These are phyloP conservation scores for Stropharia rugosoannulata DNA, from an alignment of 768 basidiomycete species.

Conservation along the genomic window DNA sequence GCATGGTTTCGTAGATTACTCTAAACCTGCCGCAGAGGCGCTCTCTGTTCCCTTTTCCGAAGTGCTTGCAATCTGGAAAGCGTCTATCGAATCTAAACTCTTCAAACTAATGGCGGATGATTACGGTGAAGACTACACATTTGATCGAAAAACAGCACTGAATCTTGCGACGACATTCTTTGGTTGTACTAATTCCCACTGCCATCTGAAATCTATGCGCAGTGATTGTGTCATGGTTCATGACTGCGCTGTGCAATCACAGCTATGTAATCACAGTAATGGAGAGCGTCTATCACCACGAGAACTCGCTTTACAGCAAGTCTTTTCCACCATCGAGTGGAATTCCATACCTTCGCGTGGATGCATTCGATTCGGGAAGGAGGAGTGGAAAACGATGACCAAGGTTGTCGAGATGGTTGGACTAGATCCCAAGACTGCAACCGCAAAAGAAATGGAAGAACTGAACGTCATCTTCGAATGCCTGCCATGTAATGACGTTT, in stretches of 20 bases:
- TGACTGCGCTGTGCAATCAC: not conserved
- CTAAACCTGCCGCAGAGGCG: not conserved
- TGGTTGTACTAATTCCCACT: not conserved
- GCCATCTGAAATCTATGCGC: not conserved
- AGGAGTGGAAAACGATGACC: not conserved
- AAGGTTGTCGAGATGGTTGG: conserved; percentile 5
- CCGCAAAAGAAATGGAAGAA: not conserved
- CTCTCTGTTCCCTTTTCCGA: not conserved
- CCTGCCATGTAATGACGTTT: not conserved
- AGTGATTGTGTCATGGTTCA: not conserved
- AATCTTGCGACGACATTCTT: conserved; percentile 3
- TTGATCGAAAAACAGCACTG: not conserved
- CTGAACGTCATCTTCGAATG: conserved; percentile 2
- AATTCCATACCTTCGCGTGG: not conserved
- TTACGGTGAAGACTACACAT: not conserved
- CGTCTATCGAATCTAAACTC: not conserved
- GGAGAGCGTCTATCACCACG: not conserved
- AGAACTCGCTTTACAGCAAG: no score
- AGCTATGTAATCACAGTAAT: not conserved
- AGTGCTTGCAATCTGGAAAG: not conserved
- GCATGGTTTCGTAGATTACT: not conserved
- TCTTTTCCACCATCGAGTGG: not conserved
- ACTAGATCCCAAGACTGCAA: not conserved
- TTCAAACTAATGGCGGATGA: not conserved
- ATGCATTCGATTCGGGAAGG: not conserved